A percentile compares a stretch with the other conserved stretches of the same genome.
phyloP scores from a whole-genome alignment of 2,329 filamentous ascomycete species.

The Claviceps humidiphila region DNA sequence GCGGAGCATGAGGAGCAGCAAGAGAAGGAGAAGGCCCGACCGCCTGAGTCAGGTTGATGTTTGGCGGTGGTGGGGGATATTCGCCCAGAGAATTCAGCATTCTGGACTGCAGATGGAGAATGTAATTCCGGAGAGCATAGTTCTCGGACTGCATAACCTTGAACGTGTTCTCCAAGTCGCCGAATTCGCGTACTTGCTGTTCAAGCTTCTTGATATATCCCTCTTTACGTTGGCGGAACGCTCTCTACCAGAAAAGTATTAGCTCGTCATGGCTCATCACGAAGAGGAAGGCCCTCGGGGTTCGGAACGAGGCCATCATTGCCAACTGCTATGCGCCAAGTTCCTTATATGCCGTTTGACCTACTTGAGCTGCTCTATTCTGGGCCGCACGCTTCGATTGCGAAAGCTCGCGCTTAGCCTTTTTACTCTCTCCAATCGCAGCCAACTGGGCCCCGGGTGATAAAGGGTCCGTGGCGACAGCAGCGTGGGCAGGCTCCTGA shows the following conservation, averaged over 20 bases:
- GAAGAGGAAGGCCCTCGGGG: background rate
- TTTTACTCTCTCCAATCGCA: slow-evolving; percentile 42
- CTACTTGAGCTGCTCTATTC: slow-evolving; percentile 90
- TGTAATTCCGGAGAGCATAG: slow-evolving; percentile 81
- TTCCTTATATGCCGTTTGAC: background rate
- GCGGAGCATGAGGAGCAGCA: background rate
- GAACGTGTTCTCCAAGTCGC: slow-evolving; percentile 60
- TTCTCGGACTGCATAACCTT: slow-evolving; percentile 81
- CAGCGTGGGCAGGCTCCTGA: slow-evolving; percentile 13
- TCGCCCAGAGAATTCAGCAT: slow-evolving; percentile 75
- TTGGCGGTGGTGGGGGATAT: slow-evolving; percentile 69
- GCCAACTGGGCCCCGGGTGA: slow-evolving; percentile 14
- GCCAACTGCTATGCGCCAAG: background rate
- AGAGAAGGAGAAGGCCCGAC: slow-evolving; percentile 2
- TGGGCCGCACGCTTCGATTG: slow-evolving; percentile 94
- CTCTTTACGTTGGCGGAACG: slow-evolving; percentile 95
- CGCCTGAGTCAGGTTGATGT: slow-evolving; percentile 49
- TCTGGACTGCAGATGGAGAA: slow-evolving; percentile 77
- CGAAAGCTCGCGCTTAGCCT: slow-evolving; percentile 81
- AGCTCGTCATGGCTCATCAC: background rate
- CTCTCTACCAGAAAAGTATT: slow-evolving; percentile 47
- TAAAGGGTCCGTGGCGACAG: slow-evolving; percentile 20
- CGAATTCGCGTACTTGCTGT: slow-evolving; percentile 75
- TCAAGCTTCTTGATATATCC: slow-evolving; percentile 97
- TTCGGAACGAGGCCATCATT: background rate